A percentile compares a stretch with the other conserved stretches of the same genome.
phyloP scores from a whole-genome alignment of 2,329 filamentous ascomycete species.

The Pseudogymnoascus sp. region DNA sequence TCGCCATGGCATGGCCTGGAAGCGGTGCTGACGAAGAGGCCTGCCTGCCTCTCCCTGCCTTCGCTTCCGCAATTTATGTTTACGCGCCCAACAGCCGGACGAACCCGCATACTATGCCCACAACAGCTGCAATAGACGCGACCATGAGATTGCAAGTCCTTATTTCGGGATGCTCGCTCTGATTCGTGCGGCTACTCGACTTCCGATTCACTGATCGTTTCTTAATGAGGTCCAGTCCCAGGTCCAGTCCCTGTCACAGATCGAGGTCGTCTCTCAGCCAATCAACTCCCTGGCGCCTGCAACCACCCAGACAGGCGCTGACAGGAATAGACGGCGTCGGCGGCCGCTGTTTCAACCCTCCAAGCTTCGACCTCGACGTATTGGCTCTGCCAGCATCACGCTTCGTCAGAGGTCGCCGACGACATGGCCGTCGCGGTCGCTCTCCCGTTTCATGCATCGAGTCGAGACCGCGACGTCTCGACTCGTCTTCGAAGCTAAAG shows the following conservation, averaged over 20 bases:
- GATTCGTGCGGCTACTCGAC: neutral
- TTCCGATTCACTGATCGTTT: neutral
- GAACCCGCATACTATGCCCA: neutral
- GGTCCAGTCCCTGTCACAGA: neutral
- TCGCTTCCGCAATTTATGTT: neutral
- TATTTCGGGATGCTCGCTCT: neutral
- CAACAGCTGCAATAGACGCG: neutral
- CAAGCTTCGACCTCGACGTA: neutral
- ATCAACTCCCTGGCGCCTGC: neutral
- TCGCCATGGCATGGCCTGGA: neutral
- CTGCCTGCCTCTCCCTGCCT: neutral
- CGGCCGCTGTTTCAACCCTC: neutral
- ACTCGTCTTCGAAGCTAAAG: neutral
- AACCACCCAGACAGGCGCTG: conserved; percentile 2
- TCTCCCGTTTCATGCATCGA: neutral
- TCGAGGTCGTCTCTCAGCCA: neutral
- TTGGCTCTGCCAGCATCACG: neutral
- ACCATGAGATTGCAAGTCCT: neutral
- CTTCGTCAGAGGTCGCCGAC: neutral
- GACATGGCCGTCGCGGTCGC: neutral
- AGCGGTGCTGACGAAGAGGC: neutral
- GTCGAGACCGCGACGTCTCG: neutral
- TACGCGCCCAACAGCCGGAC: neutral
- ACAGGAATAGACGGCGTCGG: neutral
- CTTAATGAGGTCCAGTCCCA: neutral